phyloP scores from a whole-genome alignment of 192 early-diverging fungal species.

The Lobulomyces angularis region DNA sequence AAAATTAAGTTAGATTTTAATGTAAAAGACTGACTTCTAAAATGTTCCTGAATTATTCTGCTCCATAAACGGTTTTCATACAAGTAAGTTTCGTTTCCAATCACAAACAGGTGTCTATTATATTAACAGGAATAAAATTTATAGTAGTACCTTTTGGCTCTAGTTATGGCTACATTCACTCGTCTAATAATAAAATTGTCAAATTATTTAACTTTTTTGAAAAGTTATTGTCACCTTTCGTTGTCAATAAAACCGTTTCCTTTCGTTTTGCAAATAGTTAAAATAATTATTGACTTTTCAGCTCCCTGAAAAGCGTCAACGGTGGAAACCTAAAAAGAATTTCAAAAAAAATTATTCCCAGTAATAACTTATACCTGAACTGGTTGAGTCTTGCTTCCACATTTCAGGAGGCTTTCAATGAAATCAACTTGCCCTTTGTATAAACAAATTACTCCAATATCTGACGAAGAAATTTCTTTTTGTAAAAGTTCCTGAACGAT shows the following conservation, averaged over 20 bases:
- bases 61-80: too few species aligned
- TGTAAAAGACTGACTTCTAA: too few species aligned
- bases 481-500: conserved; percentile 25
- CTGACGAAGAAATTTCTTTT: conserved; percentile 22
- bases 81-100: too few species aligned
- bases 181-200: too few species aligned
- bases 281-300: conserved; percentile 62
- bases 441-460: conserved; percentile 57
- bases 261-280: conserved; percentile 50
- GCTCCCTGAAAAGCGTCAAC: conserved; percentile 70
- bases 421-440: conserved; percentile 53
- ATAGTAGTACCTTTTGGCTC: conserved; percentile 60
- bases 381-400: conserved; percentile 6
- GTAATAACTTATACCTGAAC: conserved; percentile 18
- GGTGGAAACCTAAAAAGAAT: conserved; percentile 36
- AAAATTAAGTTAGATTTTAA: too few species aligned
- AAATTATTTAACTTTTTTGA: too few species aligned
- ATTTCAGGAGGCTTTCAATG: conserved; percentile 16
- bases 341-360: neutral
- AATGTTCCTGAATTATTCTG: too few species aligned
- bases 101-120: too few species aligned
- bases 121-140: too few species aligned
- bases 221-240: too few species aligned
- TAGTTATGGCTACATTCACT: conserved; percentile 63
- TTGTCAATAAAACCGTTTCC: conserved; percentile 53